These are phyloP conservation scores for Leccinum incarnatum DNA, from an alignment of 768 basidiomycete species.

Conservation along the genomic window DNA sequence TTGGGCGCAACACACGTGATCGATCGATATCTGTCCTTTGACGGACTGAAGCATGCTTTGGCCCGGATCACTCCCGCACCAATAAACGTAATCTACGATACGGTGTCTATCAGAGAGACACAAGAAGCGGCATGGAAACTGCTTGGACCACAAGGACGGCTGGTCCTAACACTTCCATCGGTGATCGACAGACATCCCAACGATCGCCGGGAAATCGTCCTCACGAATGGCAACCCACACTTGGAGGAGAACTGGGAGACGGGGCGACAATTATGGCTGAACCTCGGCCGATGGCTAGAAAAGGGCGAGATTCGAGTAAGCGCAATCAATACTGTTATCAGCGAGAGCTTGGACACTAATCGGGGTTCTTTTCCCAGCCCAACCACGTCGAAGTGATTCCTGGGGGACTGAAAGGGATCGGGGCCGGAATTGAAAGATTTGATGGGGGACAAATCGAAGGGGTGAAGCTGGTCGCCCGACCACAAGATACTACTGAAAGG, in stretches of 20 bases:
- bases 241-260: slow-evolving; percentile 34
- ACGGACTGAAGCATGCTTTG: slow-evolving; percentile 33
- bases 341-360: neutral
- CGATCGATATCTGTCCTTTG: slow-evolving; percentile 28
- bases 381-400: slow-evolving; percentile 41
- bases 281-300: slow-evolving; percentile 30
- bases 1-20: slow-evolving; percentile 36
- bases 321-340: neutral
- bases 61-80: slow-evolving; percentile 37
- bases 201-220: slow-evolving; percentile 31
- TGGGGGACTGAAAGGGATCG: slow-evolving; percentile 42
- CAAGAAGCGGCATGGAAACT: slow-evolving; percentile 37
- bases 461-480: slow-evolving; percentile 42
- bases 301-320: slow-evolving; percentile 33
- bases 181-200: slow-evolving; percentile 27
- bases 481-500: slow-evolving; percentile 44
- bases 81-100: slow-evolving; percentile 37
- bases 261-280: slow-evolving; percentile 30
- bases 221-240: slow-evolving; percentile 33
- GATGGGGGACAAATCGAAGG: slow-evolving; percentile 42
- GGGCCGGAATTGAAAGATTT: slow-evolving; percentile 41
- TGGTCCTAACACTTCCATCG: slow-evolving; percentile 35
- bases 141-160: slow-evolving; percentile 37
- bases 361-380: slow-evolving; percentile 31
- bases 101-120: slow-evolving; percentile 38